Evolutionary conservation across 768 basidiomycete genomes (phyloP).

Genomic region (Naganishia kalamii): DNA sequence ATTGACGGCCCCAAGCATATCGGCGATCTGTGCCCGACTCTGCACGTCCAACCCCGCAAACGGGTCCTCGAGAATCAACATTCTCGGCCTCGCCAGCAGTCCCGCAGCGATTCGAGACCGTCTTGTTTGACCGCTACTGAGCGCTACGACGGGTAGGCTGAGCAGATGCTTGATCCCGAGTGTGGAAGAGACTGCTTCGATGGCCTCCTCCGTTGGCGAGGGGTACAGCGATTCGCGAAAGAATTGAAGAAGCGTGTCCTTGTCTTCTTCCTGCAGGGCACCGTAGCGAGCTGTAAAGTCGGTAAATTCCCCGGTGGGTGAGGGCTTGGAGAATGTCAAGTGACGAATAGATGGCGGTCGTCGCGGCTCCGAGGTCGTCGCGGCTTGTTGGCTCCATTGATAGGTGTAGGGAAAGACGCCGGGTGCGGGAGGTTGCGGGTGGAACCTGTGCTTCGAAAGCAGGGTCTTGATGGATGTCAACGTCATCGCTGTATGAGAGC

Average conservation of each 20-base stretch:
- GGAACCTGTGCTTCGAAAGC: conserved; percentile 63
- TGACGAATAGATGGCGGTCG: conserved; percentile 56
- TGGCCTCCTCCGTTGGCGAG: conserved; percentile 14
- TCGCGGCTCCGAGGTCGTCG: conserved; percentile 31
- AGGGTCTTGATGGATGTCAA: too few relatives aligned
- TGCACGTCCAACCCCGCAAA: conserved; percentile 46
- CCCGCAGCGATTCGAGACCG: conserved; percentile 76
- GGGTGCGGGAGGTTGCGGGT: conserved; percentile 57
- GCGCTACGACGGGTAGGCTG: conserved; percentile 73
- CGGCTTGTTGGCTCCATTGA: conserved; percentile 31
- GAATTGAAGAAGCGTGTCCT: conserved; percentile 64
- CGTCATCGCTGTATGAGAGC: neutral
- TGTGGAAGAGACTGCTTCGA: conserved; percentile 23
- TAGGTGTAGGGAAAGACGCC: conserved; percentile 75
- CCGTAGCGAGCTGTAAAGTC: conserved; percentile 92
- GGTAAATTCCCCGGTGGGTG: conserved; percentile 62
- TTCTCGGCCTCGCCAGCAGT: conserved; percentile 61
- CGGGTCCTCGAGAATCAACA: conserved; percentile 86
- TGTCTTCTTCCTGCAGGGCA: conserved; percentile 76
- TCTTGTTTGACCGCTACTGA: conserved; percentile 88
- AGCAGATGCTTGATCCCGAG: conserved; percentile 62
- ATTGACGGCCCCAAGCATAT: conserved; percentile 39
- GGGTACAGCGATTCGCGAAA: conserved; percentile 45
- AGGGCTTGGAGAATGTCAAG: conserved; percentile 46
- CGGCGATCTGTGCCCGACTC: conserved; percentile 35